phyloP scores from a whole-genome alignment of 192 early-diverging fungal genomes.

The Dimargaris xerosporica region DNA sequence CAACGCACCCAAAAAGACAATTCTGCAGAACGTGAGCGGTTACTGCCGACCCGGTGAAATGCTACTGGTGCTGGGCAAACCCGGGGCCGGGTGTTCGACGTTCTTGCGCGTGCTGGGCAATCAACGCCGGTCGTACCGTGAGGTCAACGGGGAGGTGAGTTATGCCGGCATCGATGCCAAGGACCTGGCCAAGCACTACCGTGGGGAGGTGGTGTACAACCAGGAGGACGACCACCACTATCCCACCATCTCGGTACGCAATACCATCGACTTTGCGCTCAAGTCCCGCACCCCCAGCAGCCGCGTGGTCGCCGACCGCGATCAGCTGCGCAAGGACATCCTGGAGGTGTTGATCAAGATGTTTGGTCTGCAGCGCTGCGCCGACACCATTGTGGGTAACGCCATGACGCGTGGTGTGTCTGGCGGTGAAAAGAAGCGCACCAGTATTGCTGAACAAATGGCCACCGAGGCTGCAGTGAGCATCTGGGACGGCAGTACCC shows the following conservation, averaged over 20 bases:
- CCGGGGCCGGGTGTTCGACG: slow-evolving; percentile 50
- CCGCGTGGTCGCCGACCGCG: slow-evolving; percentile 30
- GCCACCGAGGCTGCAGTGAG: slow-evolving; percentile 41
- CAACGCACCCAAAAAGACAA: slow-evolving; percentile 18
- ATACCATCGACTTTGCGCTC: slow-evolving; percentile 64
- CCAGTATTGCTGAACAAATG: slow-evolving; percentile 64
- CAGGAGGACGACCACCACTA: slow-evolving; percentile 70
- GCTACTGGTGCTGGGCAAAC: slow-evolving; percentile 49
- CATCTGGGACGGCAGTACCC: slow-evolving; percentile 55
- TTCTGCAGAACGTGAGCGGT: slow-evolving; percentile 44
- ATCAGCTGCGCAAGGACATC: slow-evolving; percentile 28
- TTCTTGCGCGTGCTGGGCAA: slow-evolving; percentile 46
- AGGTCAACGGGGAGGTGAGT: slow-evolving; percentile 39
- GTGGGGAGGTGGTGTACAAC: slow-evolving; percentile 63
- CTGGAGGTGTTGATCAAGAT: too few relatives aligned
- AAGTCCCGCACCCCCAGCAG: slow-evolving; percentile 49
- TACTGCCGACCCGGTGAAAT: slow-evolving; percentile 58
- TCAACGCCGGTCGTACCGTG: slow-evolving; percentile 32
- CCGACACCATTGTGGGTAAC: slow-evolving; percentile 46
- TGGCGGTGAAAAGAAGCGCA: slow-evolving; percentile 66
- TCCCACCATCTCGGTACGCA: slow-evolving; percentile 60
- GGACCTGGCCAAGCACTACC: slow-evolving; percentile 41
- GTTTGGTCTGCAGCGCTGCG: slow-evolving; percentile 31
- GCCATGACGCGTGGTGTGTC: slow-evolving; percentile 59
- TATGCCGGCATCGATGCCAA: slow-evolving; percentile 50